Evolutionary conservation across 2,329 filamentous ascomycete species (phyloP), one percentile per base, ranked within the genome.

Genomic region (Leptographium galeiforme): DNA sequence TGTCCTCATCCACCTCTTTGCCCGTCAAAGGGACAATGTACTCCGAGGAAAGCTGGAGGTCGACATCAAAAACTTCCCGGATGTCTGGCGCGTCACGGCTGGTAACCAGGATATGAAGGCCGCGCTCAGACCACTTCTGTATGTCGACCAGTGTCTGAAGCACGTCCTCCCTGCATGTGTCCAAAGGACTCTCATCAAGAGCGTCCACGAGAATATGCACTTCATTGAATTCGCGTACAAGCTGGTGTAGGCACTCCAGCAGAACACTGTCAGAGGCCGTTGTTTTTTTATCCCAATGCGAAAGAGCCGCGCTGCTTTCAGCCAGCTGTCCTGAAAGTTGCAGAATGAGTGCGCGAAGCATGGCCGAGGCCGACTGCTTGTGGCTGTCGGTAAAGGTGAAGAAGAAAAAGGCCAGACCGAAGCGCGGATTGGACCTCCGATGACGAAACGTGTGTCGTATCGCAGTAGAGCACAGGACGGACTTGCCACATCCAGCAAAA

Each of bases 401-500:
- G 59, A 66, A 72, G 57, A 72, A 72, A 55, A 66, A 70, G 1
- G 61, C 64, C 13, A 70, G 49, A 0, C 61, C 66, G 12, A 63
- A 59, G 8, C 51, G 46, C 8, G 58, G 56, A 19, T 60, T 60
- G 13, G 56, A 61, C 14, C 46, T 55, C 7, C 51, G 58, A 50
- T 61, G 55, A 12, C 57, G 55, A 19, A 56, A 57, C 1, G 61
- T 48, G 44, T 64, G 53, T 43, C 67, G 64, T 45, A 70, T 66
- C 10, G 63, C 60, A 1, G 66, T 70, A 10, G 63, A 69, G 46
- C 62, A 67, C 11, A 72, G 56, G 0, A 72, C 63, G 0, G 67
- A 68, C 55, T 72, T 72, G 12, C 69, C 70, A 51, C 65, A 68
- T 1, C 68, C 69, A 18, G 69, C 64, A 53, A 66, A 65, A 13